phyloP scores from a whole-genome alignment of 2,329 filamentous ascomycete species.

The Fusarium sp. region DNA sequence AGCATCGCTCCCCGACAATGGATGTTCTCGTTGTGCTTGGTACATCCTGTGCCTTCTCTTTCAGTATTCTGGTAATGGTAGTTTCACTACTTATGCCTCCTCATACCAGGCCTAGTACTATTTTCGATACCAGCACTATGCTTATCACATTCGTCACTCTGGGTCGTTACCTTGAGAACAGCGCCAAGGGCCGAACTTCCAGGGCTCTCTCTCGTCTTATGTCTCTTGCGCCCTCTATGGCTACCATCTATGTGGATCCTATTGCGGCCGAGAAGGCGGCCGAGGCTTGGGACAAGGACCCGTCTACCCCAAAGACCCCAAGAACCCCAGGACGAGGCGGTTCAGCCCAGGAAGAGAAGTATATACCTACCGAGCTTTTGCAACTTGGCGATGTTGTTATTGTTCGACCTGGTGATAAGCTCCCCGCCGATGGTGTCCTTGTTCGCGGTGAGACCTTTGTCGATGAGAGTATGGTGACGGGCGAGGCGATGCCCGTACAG shows the following conservation, averaged over 20 bases:
- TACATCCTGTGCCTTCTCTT: conserved; percentile 96
- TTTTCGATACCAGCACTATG: conserved; percentile 99
- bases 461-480: conserved; percentile 98
- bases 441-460: conserved; percentile 92
- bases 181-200: conserved; percentile 95
- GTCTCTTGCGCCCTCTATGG: conserved; percentile 96
- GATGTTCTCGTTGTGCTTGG: conserved; percentile 95
- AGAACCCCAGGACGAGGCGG: conserved; percentile 56
- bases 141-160: conserved; percentile 95
- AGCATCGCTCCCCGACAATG: conserved; percentile 95
- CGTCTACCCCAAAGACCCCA: conserved; percentile 50
- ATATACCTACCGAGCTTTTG: conserved; percentile 94
- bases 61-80: conserved; percentile 88
- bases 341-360: conserved; percentile 80
- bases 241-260: conserved; percentile 94
- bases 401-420: conserved; percentile 93
- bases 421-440: conserved; percentile 90
- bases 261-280: conserved; percentile 93
- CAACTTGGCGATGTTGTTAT: conserved; percentile 95
- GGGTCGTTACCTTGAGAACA: conserved; percentile 91
- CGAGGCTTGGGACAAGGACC: conserved; percentile 73
- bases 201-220: conserved; percentile 93
- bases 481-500: conserved; percentile 93
- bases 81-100: conserved; percentile 82
- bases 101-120: conserved; percentile 84